Conservation (phyloP, 495 filamentous ascomycete genomes). For the Daldinia caldariorum region DNA sequence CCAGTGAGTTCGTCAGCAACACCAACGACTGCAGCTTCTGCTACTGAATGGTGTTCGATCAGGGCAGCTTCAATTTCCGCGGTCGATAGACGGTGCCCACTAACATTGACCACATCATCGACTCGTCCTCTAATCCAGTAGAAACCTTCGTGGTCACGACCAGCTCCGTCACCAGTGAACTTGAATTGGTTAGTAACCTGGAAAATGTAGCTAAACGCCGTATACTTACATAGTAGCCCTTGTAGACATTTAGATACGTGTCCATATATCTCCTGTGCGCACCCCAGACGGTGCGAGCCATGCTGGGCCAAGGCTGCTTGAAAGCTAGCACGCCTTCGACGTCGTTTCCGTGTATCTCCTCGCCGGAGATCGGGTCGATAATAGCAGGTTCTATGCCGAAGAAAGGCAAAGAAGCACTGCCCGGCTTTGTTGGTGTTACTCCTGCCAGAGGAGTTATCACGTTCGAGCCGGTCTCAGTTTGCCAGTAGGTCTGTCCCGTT, state of each 20-base stretch:
- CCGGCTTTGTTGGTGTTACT: slow-evolving; percentile 81
- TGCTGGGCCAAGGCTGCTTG: slow-evolving; percentile 98
- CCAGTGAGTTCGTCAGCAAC: slow-evolving; percentile 92
- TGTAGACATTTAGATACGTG: slow-evolving; percentile 97
- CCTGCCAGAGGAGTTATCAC: slow-evolving; percentile 83
- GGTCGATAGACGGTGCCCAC: slow-evolving; percentile 93
- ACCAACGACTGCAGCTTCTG: slow-evolving; percentile 96
- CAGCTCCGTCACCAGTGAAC: slow-evolving; percentile 99
- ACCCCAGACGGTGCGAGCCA: slow-evolving; percentile 98
- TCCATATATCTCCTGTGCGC: slow-evolving; percentile 99
- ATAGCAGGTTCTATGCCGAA: slow-evolving; percentile 99
- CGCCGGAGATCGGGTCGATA: slow-evolving; percentile 94
- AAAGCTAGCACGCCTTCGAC: slow-evolving; percentile 98
- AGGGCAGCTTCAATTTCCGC: slow-evolving; percentile 98
- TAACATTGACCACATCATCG: slow-evolving; percentile 98
- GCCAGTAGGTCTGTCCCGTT: slow-evolving; percentile 90
- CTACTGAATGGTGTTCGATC: slow-evolving; percentile 87
- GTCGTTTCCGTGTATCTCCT: slow-evolving; percentile 94
- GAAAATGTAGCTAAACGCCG: background rate
- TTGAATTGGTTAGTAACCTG: slow-evolving; percentile 57
- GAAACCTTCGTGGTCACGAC: slow-evolving; percentile 97
- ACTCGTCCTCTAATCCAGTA: slow-evolving; percentile 99
- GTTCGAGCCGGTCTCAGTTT: slow-evolving; percentile 98
- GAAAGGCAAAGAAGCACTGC: slow-evolving; percentile 83
- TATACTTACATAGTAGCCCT: slow-evolving; percentile 90